Base-by-base conservation (phyloP, 495 filamentous ascomycete species). In the Hyaloscypha bicolor region DNA sequence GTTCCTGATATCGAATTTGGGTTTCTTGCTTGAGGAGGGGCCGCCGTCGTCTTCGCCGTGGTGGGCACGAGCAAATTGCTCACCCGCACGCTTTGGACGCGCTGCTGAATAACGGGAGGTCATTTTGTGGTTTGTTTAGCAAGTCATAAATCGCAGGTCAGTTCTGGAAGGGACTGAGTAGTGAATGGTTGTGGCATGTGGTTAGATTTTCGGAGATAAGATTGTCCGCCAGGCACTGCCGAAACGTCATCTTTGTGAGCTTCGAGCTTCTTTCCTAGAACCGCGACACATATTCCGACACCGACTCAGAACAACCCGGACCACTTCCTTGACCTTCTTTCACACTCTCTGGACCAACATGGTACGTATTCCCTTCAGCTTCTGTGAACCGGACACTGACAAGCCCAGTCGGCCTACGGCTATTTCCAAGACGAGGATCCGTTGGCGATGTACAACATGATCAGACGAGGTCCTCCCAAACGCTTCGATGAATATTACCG, bases 401-500 rank as follows among this genome's bases (percentile, higher is more conserved):
- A 67, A 32, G 3, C 39, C 39, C 63, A 71, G 68, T 66, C 45
- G 22, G 81, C 83, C 70, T 73, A 81, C 62, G 80, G 77, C 45
- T 87, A 82, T 72, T 85, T 81, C 72, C 80, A 87, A 56, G 82
- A 84, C 57, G 86, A 85, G 73, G 83, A 87, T 68, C 86, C 80
- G n/a, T 74, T 86, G 76, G 83, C 74, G 22, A 77, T 84, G 73
- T 79, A 79, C 60, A 74, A 78, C 63, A 76, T 80, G 73, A 74
- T 79, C 12, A 78, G 78, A 42, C 42, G 68, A 25, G 68, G 62
- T 19, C 33, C 60, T 60, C 63, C 59, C 19, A 67, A 62, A 37
- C 92, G 94, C 62, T 99, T 98, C 80, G 94, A 99, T 79, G 96
- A 97, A 78, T 97, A 95, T 77, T 97, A 96, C 77, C 91, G 95